Evolutionary conservation across 192 early-diverging fungal species (phyloP), one percentile per base, ranked within the genome.

Genomic region (Coemansia sp.): DNA sequence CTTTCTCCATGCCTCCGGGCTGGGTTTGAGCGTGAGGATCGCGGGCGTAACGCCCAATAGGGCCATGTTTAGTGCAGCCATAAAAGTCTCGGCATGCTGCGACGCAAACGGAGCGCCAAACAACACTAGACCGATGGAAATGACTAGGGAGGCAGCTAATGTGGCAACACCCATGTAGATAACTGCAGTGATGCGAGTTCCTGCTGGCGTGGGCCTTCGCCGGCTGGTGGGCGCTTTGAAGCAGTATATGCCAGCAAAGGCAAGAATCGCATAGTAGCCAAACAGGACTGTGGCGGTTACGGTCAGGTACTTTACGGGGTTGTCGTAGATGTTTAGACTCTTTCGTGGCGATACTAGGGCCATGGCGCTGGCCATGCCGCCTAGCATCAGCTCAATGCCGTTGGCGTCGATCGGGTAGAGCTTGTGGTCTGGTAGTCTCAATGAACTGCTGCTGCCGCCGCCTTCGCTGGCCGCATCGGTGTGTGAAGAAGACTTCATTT

Each of bases 201-300:
- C 64, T 3, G 70, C 7, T 39, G 61, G 49, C 22, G n/a, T 24
- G n/a, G 56, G 3, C 9, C 32, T 52, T 40, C 58, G 49, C 64
- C 30, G 20, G 13, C 22, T n/a, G 37, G 12, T 7, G 49, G 62
- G 45, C 2, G 45, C 65, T 30, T 62, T 62, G 44, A 75, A 83
- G 50, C 80, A 83, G 65, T 83, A 83, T 13, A 83, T 68, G 50
- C 72, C 80, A 43, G 61, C 71, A 64, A 74, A 71, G 3, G 67
- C 30, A 22, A 78, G 62, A 0, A 72, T 58, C n/a, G 75, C 75
- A 22, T 83, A 83, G 67, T 83, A 83, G 6, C 24, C 52, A 30
- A 74, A 71, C 1, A 83, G 55, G 0, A 83, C 38, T 0, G 18
- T 49, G 2, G 75, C 72, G 0, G 80, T 74, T 0, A 74, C 47